These are phyloP conservation scores for Arabis hirsuta DNA, from an alignment of 345 rosid genomes.

Conservation along the genomic window DNA sequence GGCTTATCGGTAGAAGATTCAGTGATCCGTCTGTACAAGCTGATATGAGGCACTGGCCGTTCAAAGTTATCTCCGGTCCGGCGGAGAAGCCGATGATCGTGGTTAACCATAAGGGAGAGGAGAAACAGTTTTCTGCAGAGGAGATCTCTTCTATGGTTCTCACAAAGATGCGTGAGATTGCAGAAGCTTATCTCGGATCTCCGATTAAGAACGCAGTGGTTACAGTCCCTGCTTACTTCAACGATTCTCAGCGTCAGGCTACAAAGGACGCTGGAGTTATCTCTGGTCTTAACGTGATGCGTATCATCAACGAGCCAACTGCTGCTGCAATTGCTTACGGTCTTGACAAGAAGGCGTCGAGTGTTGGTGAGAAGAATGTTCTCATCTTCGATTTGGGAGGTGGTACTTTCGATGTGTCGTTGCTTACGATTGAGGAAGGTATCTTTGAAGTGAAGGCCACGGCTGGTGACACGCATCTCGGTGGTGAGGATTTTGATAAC, in stretches of 20 bases:
- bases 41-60: conserved; percentile 52
- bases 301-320: conserved; percentile 52
- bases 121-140: conserved; percentile 49
- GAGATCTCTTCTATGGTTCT: conserved; percentile 53
- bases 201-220: conserved; percentile 48
- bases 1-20: conserved; percentile 51
- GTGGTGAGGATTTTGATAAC: conserved; percentile 57
- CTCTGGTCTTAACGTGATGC: conserved; percentile 51
- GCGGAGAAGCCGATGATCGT: conserved; percentile 51
- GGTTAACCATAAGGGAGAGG: conserved; percentile 53
- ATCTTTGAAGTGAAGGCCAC: conserved; percentile 65
- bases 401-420: conserved; percentile 70
- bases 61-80: conserved; percentile 48
- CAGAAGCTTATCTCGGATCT: conserved; percentile 46
- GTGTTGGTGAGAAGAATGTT: conserved; percentile 67
- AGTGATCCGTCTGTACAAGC: conserved; percentile 49
- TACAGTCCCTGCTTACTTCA: conserved; percentile 53
- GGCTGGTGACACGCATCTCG: conserved; percentile 66
- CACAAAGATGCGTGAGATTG: conserved; percentile 50
- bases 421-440: conserved; percentile 64
- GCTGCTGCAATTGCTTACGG: conserved; percentile 57
- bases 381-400: conserved; percentile 68
- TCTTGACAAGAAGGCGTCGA: conserved; percentile 48
- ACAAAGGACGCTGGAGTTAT: conserved; percentile 50
- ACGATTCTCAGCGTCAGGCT: conserved; percentile 57